phyloP scores from a whole-genome alignment of 2,329 filamentous ascomycete genomes.

The Botryotinia globosa region DNA sequence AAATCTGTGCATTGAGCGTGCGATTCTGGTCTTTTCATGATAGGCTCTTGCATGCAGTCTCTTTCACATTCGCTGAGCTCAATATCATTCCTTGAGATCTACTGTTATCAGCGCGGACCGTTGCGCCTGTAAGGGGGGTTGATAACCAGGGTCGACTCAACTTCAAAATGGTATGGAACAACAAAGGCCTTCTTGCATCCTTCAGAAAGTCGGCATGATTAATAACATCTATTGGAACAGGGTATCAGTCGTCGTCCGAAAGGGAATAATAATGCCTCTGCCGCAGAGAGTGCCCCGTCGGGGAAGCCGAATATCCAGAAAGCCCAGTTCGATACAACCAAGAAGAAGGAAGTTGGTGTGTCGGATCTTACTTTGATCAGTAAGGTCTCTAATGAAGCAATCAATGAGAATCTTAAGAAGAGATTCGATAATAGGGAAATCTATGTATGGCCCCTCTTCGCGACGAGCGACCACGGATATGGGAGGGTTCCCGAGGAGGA shows the following conservation, averaged over 20 bases:
- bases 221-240: constrained; percentile 25
- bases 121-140: constrained; percentile 16
- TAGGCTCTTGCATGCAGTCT: constrained; percentile 3
- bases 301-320: constrained; percentile 74
- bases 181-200: not conserved
- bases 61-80: not conserved
- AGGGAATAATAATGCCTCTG: constrained; percentile 37
- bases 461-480: not conserved
- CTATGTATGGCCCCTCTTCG: constrained; percentile 56
- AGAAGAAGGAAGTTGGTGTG: constrained; percentile 99
- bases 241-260: constrained; percentile 40
- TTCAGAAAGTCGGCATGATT: constrained; percentile 15
- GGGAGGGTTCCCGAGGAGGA: not conserved
- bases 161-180: constrained; percentile 33
- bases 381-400: constrained; percentile 98
- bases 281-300: constrained; percentile 28
- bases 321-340: constrained; percentile 89
- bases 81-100: not conserved
- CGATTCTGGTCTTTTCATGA: constrained; percentile 8
- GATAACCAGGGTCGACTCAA: constrained; percentile 18
- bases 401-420: constrained; percentile 99
- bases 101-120: constrained; percentile 18
- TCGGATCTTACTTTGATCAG: constrained; percentile 96
- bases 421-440: constrained; percentile 97
- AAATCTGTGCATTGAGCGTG: not conserved